These are phyloP conservation scores for Echites panduratus DNA, from an alignment of 257 asterid species.

Conservation along the genomic window DNA sequence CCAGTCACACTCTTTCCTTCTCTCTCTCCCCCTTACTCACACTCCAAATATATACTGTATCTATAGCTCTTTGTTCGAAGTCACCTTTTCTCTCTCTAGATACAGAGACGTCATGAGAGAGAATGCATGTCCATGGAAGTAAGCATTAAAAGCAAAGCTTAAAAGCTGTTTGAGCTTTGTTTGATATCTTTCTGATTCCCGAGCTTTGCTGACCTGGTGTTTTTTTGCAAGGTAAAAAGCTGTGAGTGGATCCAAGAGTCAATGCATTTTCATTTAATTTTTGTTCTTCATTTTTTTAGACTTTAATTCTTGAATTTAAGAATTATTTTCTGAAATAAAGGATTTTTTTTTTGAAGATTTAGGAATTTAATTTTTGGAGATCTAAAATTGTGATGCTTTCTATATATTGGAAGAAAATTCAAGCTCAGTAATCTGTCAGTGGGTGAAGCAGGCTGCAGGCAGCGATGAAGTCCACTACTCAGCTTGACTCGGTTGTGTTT, in stretches of 20 bases:
- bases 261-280: neutral
- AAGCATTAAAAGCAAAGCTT: constrained; percentile 8
- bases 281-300: neutral
- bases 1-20: neutral
- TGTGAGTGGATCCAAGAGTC: constrained; percentile 6
- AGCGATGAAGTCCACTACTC: constrained; percentile 61
- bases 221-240: neutral
- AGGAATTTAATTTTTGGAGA: constrained; percentile 27
- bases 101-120: constrained; percentile 1
- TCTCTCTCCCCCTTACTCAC: neutral
- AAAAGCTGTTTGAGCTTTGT: neutral
- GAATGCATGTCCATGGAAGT: constrained; percentile 12
- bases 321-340: neutral
- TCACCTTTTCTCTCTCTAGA: constrained; percentile 9
- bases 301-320: neutral
- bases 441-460: neutral
- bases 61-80: neutral
- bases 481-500: constrained; percentile 75
- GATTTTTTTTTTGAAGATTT: constrained; percentile 15
- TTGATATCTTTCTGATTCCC: neutral
- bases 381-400: constrained; percentile 21
- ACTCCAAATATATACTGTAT: neutral
- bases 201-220: neutral
- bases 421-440: constrained; percentile 16
- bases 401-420: constrained; percentile 18